phyloP scores from a whole-genome alignment of 352 stramenopile genomes.

The Pseudoperonospora humuli region DNA sequence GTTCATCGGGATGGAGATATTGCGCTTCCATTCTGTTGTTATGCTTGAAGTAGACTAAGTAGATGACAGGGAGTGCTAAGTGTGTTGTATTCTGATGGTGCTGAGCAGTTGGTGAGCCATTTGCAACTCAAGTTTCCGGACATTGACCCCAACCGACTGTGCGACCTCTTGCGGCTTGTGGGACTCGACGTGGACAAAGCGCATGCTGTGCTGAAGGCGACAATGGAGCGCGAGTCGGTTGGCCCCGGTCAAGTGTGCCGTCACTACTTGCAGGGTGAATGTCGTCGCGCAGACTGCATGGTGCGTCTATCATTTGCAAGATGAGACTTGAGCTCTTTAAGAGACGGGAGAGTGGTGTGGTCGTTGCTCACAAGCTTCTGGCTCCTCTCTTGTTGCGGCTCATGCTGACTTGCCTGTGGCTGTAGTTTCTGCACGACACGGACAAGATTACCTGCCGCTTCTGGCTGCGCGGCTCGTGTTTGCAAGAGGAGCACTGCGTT shows the following conservation, averaged over 20 bases:
- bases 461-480: constrained; percentile 71
- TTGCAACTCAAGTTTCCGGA: constrained; percentile 81
- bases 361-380: constrained; percentile 14
- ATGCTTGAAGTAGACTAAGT: not conserved
- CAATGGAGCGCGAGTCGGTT: constrained; percentile 63
- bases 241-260: constrained; percentile 69
- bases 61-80: constrained; percentile 5
- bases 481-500: constrained; percentile 71
- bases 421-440: constrained; percentile 81
- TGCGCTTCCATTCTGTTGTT: not conserved
- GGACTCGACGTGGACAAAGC: constrained; percentile 68
- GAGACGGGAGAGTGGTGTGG: constrained; percentile 5
- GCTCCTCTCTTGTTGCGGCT: constrained; percentile 21
- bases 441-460: constrained; percentile 79
- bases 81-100: constrained; percentile 12
- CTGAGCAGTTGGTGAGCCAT: constrained; percentile 57
- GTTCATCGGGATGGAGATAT: constrained; percentile 2
- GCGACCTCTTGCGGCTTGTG: constrained; percentile 65
- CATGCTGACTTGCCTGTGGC: constrained; percentile 17
- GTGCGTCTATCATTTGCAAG: constrained; percentile 33
- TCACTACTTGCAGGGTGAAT: constrained; percentile 76
- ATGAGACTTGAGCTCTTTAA: constrained; percentile 15
- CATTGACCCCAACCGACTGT: constrained; percentile 61
- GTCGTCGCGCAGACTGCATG: constrained; percentile 79
- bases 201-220: constrained; percentile 67